Percentiles rank a stretch among this genome's conserved stretches.
Evolutionary conservation across 495 filamentous ascomycete genomes (phyloP).

Genomic region (Recurvomyces mirabilis): DNA sequence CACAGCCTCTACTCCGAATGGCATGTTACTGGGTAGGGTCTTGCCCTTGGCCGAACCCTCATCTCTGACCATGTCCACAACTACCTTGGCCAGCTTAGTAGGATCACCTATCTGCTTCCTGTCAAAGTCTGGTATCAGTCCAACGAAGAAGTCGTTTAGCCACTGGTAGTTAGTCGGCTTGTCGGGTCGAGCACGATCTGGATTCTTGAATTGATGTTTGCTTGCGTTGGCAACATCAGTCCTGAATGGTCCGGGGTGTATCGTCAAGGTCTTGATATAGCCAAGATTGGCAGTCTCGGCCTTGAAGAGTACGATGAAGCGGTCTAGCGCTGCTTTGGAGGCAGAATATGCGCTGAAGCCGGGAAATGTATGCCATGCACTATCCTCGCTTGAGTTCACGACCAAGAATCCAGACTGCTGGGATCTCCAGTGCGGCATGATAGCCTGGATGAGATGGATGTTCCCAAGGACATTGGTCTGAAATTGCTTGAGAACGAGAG

Average conservation of each 20-base stretch:
- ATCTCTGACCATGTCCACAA: constrained; percentile 34
- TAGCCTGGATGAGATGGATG: background rate
- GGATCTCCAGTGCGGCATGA: constrained; percentile 4
- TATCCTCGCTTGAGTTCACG: background rate
- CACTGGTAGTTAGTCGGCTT: background rate
- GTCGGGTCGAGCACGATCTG: background rate
- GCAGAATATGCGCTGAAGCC: background rate
- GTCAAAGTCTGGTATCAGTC: constrained; percentile 1
- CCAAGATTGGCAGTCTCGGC: constrained; percentile 1
- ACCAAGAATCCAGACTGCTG: constrained; percentile 5
- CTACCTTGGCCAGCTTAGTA: constrained; percentile 26
- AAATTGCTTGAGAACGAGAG: constrained; percentile 4
- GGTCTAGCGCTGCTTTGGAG: constrained; percentile 4
- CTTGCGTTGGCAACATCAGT: constrained; percentile 11
- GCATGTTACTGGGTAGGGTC: no score
- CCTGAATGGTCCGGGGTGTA: constrained; percentile 20
- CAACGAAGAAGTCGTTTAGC: background rate
- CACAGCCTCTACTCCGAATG: no score
- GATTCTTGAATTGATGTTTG: no score
- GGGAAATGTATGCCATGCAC: background rate
- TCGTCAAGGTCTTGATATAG: constrained; percentile 12
- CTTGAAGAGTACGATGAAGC: background rate
- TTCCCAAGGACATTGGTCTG: constrained; percentile 9
- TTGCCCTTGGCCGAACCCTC: constrained; percentile 27
- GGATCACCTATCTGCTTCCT: constrained; percentile 32